These are phyloP conservation scores for Xylogone sp. DNA, from an alignment of 2,329 filamentous ascomycete species.

Conservation along the genomic window DNA sequence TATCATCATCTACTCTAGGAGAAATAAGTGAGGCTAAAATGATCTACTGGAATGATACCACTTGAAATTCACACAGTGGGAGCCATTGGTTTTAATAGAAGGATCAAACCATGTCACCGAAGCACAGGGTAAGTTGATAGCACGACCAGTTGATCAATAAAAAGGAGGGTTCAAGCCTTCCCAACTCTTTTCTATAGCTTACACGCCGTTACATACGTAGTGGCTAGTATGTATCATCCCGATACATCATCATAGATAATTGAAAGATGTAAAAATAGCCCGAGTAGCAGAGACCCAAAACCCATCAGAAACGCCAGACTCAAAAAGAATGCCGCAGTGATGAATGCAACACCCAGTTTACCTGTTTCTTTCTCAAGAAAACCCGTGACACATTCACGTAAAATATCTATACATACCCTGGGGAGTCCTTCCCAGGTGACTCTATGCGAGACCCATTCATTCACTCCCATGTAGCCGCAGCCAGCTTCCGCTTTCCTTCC, in stretches of 20 bases:
- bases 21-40: too few relatives aligned
- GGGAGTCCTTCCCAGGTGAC: not conserved
- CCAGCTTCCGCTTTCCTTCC: constrained; percentile 11
- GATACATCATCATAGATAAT: constrained; percentile 10
- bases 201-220: not conserved
- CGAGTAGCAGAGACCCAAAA: not conserved
- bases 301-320: not conserved
- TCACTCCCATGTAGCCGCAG: not conserved
- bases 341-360: not conserved
- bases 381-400: not conserved
- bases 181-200: constrained; percentile 11
- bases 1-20: too few relatives aligned
- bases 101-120: too few relatives aligned
- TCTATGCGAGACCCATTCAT: not conserved
- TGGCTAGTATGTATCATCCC: constrained; percentile 6
- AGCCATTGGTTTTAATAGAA: too few relatives aligned
- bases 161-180: not conserved
- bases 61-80: too few relatives aligned
- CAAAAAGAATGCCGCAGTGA: not conserved
- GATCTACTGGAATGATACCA: too few relatives aligned
- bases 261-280: not conserved
- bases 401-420: not conserved
- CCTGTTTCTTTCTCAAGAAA: not conserved
- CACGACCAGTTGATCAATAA: not conserved
- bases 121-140: not conserved